Percentiles rank a stretch among this genome's conserved stretches.
These are phyloP conservation scores for Basipetospora chlamydospora DNA, from an alignment of 2,329 filamentous ascomycete genomes.

Conservation along the genomic window DNA sequence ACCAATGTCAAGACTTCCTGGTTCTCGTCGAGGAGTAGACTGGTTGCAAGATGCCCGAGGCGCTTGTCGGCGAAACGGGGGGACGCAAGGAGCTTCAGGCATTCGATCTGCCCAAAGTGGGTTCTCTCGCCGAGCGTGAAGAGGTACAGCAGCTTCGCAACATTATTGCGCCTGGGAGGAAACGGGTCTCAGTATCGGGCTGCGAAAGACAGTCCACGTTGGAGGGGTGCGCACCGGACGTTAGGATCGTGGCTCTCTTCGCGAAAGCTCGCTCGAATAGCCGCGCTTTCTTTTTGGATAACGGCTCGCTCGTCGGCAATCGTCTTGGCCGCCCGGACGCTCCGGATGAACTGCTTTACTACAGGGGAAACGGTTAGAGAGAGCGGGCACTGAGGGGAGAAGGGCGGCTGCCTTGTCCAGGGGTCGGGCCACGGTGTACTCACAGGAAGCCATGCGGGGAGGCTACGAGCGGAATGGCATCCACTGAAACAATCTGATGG, in stretches of 20 bases:
- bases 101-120: conserved; percentile 99
- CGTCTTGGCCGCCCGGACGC: conserved; percentile 95
- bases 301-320: conserved; percentile 97
- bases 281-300: conserved; percentile 96
- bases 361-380: conserved; percentile 11
- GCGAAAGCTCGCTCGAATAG: conserved; percentile 91
- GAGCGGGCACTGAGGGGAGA: too few species aligned
- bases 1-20: conserved; percentile 95
- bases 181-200: neutral
- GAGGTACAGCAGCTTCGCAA: conserved; percentile 93
- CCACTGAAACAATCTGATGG: too few species aligned
- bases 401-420: too few species aligned
- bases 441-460: neutral
- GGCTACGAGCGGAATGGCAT: too few species aligned
- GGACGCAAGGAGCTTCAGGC: conserved; percentile 89
- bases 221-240: conserved; percentile 50
- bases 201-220: neutral
- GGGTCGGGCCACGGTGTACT: too few species aligned
- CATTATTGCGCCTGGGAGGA: conserved; percentile 74
- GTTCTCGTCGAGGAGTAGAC: conserved; percentile 92
- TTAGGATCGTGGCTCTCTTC: conserved; percentile 91
- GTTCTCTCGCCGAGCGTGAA: conserved; percentile 96
- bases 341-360: conserved; percentile 99
- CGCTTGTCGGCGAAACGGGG: conserved; percentile 97
- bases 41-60: conserved; percentile 87